Percentiles rank a stretch among this genome's conserved stretches.
phyloP scores from a whole-genome alignment of 1,284 basidiomycete genomes.

The Apiotrichum gracile region DNA sequence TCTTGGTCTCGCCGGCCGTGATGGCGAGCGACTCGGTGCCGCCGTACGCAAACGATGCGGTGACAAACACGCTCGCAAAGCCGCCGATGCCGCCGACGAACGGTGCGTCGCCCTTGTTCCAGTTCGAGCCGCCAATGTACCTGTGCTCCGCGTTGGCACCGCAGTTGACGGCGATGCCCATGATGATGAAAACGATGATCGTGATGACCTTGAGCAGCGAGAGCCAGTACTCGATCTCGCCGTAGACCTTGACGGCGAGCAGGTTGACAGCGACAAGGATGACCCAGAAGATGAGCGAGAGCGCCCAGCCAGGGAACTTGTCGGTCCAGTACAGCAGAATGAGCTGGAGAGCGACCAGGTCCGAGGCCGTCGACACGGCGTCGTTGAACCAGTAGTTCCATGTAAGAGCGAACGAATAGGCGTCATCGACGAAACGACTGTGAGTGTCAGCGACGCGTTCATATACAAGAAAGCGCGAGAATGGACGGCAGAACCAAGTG shows the following conservation, averaged over 20 bases:
- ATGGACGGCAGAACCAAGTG: no score
- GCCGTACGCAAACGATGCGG: constrained; percentile 21
- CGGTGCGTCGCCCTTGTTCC: constrained; percentile 48
- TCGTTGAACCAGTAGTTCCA: constrained; percentile 80
- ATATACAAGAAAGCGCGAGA: background rate
- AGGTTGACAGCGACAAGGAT: constrained; percentile 54
- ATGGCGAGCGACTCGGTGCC: constrained; percentile 46
- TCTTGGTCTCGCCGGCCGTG: constrained; percentile 49
- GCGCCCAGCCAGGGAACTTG: constrained; percentile 59
- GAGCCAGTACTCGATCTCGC: constrained; percentile 47
- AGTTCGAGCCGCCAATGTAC: constrained; percentile 47
- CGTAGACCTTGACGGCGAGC: constrained; percentile 27
- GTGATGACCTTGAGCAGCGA: constrained; percentile 73
- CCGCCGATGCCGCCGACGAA: constrained; percentile 48
- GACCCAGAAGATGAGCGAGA: constrained; percentile 63
- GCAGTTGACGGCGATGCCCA: constrained; percentile 59
- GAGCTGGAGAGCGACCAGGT: constrained; percentile 70
- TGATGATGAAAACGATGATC: constrained; percentile 54
- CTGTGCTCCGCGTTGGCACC: constrained; percentile 45
- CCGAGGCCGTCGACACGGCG: constrained; percentile 62
- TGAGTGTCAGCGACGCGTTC: no score
- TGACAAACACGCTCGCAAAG: constrained; percentile 46
- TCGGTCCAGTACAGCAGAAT: constrained; percentile 67
- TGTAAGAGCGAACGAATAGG: constrained; percentile 72
- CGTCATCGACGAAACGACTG: constrained; percentile 53